Evolutionary conservation across 2,329 filamentous ascomycete species (phyloP).

Genomic region (Fusarium sp.): DNA sequence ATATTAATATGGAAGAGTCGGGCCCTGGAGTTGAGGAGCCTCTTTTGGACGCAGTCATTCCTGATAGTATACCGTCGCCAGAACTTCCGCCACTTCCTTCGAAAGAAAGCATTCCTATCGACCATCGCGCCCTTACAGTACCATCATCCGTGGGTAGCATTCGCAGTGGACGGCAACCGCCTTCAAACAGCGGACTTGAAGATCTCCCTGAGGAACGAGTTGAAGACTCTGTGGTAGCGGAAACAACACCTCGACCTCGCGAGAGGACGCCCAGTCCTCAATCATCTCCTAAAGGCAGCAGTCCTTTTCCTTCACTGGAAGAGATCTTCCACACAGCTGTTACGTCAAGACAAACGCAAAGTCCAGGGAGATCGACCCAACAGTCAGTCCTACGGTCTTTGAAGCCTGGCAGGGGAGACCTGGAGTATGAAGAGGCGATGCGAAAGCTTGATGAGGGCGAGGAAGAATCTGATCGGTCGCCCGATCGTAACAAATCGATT

Average conservation of each 20-base stretch:
- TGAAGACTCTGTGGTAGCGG: conserved; percentile 43
- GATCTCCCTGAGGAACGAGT: conserved; percentile 48
- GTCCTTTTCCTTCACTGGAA: conserved; percentile 55
- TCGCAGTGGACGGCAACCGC: conserved; percentile 66
- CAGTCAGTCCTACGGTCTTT: conserved; percentile 47
- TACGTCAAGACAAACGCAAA: conserved; percentile 56
- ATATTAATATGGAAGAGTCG: conserved; percentile 23
- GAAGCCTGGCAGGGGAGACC: conserved; percentile 49
- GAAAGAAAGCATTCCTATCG: conserved; percentile 16
- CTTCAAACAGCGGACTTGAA: conserved; percentile 57
- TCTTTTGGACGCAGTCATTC: conserved; percentile 41
- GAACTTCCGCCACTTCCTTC: conserved; percentile 27
- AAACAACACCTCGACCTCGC: conserved; percentile 36
- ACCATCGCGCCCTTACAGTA: conserved; percentile 26
- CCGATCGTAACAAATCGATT: conserved; percentile 45
- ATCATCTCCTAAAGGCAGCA: conserved; percentile 50
- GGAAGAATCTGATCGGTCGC: conserved; percentile 47
- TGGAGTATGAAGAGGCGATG: conserved; percentile 63
- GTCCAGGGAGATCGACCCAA: conserved; percentile 49
- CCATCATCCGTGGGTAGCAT: conserved; percentile 56
- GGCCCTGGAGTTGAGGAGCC: conserved; percentile 13
- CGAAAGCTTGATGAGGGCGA: conserved; percentile 57
- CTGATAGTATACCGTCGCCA: conserved; percentile 41
- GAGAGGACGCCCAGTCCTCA: conserved; percentile 33
- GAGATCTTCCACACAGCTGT: conserved; percentile 61